phyloP scores from a whole-genome alignment of 2,329 filamentous ascomycete species.

The Metarhizium humberi region DNA sequence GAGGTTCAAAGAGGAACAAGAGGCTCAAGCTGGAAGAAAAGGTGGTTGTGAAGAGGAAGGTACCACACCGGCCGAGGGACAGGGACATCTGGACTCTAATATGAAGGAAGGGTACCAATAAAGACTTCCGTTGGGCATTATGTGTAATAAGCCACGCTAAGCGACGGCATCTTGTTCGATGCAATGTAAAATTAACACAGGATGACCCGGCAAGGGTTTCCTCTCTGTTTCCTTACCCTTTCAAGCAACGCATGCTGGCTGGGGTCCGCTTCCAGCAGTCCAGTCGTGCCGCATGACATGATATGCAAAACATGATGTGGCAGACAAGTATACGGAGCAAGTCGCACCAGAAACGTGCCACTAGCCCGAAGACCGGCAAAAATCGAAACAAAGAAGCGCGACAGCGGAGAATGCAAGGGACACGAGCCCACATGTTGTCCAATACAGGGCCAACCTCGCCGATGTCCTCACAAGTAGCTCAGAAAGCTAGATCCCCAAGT shows the following conservation, averaged over 20 bases:
- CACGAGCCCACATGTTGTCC: background rate
- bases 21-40: background rate
- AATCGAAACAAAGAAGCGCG: background rate
- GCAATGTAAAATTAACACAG: background rate
- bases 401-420: slow-evolving; percentile 4
- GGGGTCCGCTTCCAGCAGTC: background rate
- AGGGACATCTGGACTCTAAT: background rate
- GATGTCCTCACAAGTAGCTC: background rate
- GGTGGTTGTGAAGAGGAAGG: background rate
- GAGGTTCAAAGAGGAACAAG: background rate
- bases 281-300: background rate
- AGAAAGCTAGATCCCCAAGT: background rate
- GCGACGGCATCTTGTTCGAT: background rate
- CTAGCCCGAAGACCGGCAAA: background rate
- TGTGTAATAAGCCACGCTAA: background rate
- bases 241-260: background rate
- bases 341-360: background rate
- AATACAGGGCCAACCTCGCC: background rate
- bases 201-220: background rate
- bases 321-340: background rate
- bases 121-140: background rate
- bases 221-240: background rate
- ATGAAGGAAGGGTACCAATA: background rate
- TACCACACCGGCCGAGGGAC: background rate
- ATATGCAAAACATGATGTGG: background rate